A percentile compares a stretch with the other conserved stretches of the same genome.
Evolutionary conservation across 495 filamentous ascomycete species (phyloP).

Genomic region (Penicillium coffeae): DNA sequence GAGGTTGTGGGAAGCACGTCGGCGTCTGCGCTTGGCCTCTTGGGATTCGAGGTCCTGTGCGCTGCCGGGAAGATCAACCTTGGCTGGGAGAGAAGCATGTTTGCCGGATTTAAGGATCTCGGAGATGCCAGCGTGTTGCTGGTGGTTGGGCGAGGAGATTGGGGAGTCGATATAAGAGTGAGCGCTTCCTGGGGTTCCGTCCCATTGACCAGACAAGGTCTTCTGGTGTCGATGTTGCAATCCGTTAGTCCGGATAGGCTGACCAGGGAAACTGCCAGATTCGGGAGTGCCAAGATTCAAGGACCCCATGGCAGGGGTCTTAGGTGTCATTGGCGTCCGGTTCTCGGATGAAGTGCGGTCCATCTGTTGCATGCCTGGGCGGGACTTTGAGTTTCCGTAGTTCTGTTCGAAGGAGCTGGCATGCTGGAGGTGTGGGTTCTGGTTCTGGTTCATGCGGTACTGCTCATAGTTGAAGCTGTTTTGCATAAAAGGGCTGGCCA

Average conservation of each 20-base stretch:
- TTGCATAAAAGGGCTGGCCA: conserved; percentile 80
- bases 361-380: conserved; percentile 59
- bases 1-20: conserved; percentile 92
- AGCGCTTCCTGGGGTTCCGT: conserved; percentile 70
- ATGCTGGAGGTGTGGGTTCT: conserved; percentile 48
- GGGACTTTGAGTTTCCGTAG: conserved; percentile 46
- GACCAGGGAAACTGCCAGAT: conserved; percentile 65
- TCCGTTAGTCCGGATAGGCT: conserved; percentile 63
- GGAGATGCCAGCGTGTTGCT: conserved; percentile 60
- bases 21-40: conserved; percentile 85
- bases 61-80: conserved; percentile 56
- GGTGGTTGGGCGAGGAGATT: conserved; percentile 63
- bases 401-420: conserved; percentile 52
- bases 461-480: conserved; percentile 67
- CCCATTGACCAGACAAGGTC: conserved; percentile 77
- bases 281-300: conserved; percentile 61
- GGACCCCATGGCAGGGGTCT: conserved; percentile 59
- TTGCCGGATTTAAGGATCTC: conserved; percentile 67
- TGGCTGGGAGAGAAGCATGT: conserved; percentile 66
- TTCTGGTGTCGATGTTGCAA: conserved; percentile 70
- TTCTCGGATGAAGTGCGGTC: conserved; percentile 66
- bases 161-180: conserved; percentile 80
- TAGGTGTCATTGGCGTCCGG: conserved; percentile 76
- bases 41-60: conserved; percentile 63
- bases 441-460: conserved; percentile 60